Evolutionary conservation across 208 protist genomes (phyloP), one percentile per base, ranked within the genome.

Genomic region (Crithidia expoeki): DNA sequence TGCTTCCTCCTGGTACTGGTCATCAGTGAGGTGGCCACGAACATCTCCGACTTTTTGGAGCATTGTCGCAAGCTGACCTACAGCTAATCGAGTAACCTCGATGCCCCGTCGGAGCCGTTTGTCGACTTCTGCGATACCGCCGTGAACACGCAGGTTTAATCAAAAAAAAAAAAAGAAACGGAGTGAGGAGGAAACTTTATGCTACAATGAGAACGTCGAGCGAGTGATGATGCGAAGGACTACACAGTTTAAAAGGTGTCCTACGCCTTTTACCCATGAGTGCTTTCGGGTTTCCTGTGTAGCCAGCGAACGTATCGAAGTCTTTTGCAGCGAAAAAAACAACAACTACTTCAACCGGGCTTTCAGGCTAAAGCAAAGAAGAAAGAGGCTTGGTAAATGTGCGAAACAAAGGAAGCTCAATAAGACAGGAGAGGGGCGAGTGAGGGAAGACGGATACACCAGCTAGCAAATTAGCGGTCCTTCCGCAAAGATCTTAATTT

Each of bases 1-100:
- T 56, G 62, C 42, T 17, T 79, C 21, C 49, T 85, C 28, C 44
- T 76, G 40, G 27, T 67, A 27, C 28, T 85, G 21, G 64, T 85
- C 65, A 11, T 74, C n/a, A 36, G 62, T 3, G 80, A 85, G 68
- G 30, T 72, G 21, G 40, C 38, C 14, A 33, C 38, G n/a, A 64
- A 63, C 36, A 19, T 75, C 28, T 23, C n/a, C 16, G 30, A 52
- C 14, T 68, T 55, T 42, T 2, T 77, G 44, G 23, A 59, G 38
- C 44, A 71, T 28, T 57, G 63, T 14, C 64, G 64, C 25, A 51
- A 25, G 53, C 32, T 27, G 9, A 27, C 50, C 3, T 14, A 30
- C 14, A 32, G 28, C 9, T 25, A 50, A 38, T 12, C 23, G 53
- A 52, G 49, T 3, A 19, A 17, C 21, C 52, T 19, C 27, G 74